Evolutionary conservation across 2,329 filamentous ascomycete genomes (phyloP).

Genomic region (Aspergillus caelatus): DNA sequence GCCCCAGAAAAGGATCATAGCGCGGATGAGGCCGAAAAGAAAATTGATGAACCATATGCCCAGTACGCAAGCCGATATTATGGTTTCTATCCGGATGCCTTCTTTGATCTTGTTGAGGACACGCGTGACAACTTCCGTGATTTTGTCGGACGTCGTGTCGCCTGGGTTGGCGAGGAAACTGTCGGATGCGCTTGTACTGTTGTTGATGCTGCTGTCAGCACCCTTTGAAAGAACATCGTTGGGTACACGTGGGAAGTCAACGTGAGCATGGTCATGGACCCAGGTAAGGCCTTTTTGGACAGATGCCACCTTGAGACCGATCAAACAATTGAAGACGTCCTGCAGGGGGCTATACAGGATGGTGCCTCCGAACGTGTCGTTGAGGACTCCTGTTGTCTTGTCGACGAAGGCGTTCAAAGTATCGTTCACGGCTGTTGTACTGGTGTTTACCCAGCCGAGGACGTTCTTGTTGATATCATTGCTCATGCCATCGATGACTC

Average conservation of each 20-base stretch:
- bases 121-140: constrained; percentile 72
- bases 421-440: constrained; percentile 78
- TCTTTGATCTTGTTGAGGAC: constrained; percentile 69
- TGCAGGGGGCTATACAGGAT: constrained; percentile 76
- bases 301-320: constrained; percentile 80
- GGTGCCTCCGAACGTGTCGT: constrained; percentile 78
- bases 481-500: constrained; percentile 66
- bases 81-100: constrained; percentile 72
- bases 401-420: constrained; percentile 83
- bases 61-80: constrained; percentile 76
- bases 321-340: constrained; percentile 82
- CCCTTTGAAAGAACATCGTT: constrained; percentile 84
- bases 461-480: constrained; percentile 79
- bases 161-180: constrained; percentile 79
- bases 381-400: constrained; percentile 73
- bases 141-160: constrained; percentile 74
- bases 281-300: constrained; percentile 90
- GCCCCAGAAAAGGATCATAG: constrained; percentile 61
- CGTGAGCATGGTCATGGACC: constrained; percentile 83
- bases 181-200: constrained; percentile 55
- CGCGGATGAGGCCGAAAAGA: constrained; percentile 71
- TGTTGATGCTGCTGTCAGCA: constrained; percentile 60
- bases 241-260: constrained; percentile 76
- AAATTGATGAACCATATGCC: constrained; percentile 77
- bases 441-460: constrained; percentile 83